A percentile compares a stretch with the other conserved stretches of the same genome.
These are phyloP conservation scores for Diaporthe citrichinensis DNA, from an alignment of 2,329 filamentous ascomycete species.

Conservation along the genomic window DNA sequence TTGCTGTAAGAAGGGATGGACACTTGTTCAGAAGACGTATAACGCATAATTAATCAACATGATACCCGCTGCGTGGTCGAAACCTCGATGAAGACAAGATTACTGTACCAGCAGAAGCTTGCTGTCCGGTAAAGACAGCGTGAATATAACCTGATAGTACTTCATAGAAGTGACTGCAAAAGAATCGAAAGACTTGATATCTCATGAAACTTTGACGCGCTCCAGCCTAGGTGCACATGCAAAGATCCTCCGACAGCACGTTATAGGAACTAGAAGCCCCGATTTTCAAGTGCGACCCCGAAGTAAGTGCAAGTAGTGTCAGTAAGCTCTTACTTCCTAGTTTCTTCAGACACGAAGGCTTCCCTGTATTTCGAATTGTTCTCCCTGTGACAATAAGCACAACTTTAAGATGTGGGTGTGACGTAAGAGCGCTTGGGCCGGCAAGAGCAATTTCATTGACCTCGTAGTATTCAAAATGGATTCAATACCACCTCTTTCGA, in stretches of 20 bases:
- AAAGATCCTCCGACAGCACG: too few species aligned
- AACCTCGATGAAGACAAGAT: too few species aligned
- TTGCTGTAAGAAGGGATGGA: not conserved
- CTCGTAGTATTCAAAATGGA: not conserved
- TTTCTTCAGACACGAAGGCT: not conserved
- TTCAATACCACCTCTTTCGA: not conserved
- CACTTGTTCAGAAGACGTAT: not conserved
- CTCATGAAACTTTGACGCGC: not conserved
- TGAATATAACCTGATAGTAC: not conserved
- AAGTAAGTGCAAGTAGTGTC: not conserved
- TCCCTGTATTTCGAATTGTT: too few species aligned
- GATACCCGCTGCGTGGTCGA: not conserved
- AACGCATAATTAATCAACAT: not conserved
- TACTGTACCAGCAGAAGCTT: not conserved
- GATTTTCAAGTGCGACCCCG: not conserved
- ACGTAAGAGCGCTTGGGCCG: not conserved
- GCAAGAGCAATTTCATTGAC: not conserved
- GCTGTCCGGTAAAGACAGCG: not conserved
- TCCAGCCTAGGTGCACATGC: rapidly evolving
- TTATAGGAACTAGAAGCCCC: too few species aligned
- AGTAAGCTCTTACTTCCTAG: too few species aligned
- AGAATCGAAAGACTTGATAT: not conserved
- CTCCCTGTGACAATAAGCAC: not conserved
- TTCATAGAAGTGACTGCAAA: too few species aligned
- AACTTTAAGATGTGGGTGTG: not conserved